Evolutionary conservation across 345 rosid species (phyloP).

Genomic region (Ceriops zippeliana): DNA sequence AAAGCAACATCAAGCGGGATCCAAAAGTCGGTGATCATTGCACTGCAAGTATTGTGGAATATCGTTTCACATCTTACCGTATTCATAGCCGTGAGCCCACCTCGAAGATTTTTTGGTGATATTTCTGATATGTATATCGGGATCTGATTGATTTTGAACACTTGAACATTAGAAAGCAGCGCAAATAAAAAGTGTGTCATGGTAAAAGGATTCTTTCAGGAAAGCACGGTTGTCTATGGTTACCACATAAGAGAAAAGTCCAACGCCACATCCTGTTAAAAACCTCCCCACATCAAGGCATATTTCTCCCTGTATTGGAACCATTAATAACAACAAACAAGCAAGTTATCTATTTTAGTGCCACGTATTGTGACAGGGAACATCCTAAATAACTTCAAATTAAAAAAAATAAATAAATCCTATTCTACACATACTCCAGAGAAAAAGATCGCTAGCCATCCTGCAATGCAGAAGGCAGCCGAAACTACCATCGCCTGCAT

Average conservation of each 20-base stretch:
- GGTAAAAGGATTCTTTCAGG: no score
- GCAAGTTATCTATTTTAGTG: background rate
- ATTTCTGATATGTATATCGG: constrained; percentile 80
- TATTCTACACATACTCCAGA: constrained; percentile 32
- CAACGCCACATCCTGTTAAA: constrained; percentile 74
- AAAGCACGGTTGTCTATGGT: background rate
- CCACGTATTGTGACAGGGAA: background rate
- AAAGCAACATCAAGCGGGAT: background rate
- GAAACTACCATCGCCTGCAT: constrained; percentile 73
- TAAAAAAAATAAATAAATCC: background rate
- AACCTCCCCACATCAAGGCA: constrained; percentile 67
- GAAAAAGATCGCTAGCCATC: constrained; percentile 67
- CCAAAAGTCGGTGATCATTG: background rate
- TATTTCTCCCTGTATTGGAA: constrained; percentile 39
- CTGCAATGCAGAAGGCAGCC: constrained; percentile 57
- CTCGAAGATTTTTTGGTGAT: constrained; percentile 74
- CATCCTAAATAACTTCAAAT: background rate
- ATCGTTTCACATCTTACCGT: constrained; percentile 25
- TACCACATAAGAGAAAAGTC: constrained; percentile 80
- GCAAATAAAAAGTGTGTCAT: background rate
- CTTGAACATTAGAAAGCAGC: background rate
- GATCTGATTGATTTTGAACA: constrained; percentile 36
- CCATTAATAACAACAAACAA: background rate
- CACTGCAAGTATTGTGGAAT: background rate
- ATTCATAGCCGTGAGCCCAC: constrained; percentile 72